Percentiles rank a stretch among this genome's conserved stretches.
phyloP scores from a whole-genome alignment of 345 rosid genomes.

The Populus tremula region DNA sequence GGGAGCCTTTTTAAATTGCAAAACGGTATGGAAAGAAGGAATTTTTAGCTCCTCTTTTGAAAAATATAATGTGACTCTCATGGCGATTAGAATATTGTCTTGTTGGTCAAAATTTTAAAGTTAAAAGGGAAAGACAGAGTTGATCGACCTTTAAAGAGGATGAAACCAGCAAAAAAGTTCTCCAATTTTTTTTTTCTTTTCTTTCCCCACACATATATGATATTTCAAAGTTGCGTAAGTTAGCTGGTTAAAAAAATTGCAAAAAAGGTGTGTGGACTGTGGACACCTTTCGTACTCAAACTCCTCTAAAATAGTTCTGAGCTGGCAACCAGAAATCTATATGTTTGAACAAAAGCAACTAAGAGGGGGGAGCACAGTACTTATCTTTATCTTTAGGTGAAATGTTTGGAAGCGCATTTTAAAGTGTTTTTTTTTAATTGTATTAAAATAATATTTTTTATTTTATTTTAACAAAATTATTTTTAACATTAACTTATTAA shows the following conservation, averaged over 20 bases:
- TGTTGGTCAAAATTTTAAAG: slow-evolving; percentile 20
- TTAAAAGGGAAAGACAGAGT: slow-evolving; percentile 2
- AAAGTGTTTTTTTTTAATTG: too few species aligned
- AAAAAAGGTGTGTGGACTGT: not conserved
- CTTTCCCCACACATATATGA: not conserved
- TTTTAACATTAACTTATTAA: too few species aligned
- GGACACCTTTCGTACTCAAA: not conserved
- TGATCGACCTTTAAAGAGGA: slow-evolving; percentile 12
- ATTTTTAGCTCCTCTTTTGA: not conserved
- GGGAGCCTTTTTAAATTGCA: not conserved
- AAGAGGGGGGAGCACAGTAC: slow-evolving; percentile 9
- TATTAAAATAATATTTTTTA: too few species aligned
- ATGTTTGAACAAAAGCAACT: not conserved
- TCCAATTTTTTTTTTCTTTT: too few species aligned
- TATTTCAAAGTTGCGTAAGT: not conserved
- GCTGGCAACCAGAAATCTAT: not conserved
- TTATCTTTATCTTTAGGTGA: not conserved
- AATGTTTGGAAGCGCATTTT: too few species aligned
- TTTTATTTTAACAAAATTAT: too few species aligned
- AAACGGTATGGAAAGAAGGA: not conserved
- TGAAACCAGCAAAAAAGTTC: slow-evolving; percentile 1
- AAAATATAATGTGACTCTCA: not conserved
- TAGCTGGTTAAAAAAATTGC: not conserved
- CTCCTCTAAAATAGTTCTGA: not conserved
- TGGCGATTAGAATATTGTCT: not conserved